Evolutionary conservation across 2,329 filamentous ascomycete genomes (phyloP).

Genomic region (Arthrinium puccinioides): DNA sequence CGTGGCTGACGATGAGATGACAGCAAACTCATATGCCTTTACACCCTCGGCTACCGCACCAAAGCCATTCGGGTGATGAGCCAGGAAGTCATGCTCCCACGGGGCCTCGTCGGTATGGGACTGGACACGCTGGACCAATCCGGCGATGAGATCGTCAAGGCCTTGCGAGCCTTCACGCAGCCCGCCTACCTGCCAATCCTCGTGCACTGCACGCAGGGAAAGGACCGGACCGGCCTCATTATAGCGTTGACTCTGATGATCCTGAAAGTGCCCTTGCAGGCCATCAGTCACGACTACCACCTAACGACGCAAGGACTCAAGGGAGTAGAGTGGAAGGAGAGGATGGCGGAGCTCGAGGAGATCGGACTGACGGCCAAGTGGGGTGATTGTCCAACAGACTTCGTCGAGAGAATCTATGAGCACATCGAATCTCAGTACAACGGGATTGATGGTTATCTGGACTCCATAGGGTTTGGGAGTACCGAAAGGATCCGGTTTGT

Average conservation of each 20-base stretch:
- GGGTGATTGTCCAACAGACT: conserved; percentile 55
- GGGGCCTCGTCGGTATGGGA: conserved; percentile 65
- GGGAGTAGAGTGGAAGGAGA: conserved; percentile 44
- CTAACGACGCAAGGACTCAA: conserved; percentile 54
- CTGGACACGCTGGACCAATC: conserved; percentile 64
- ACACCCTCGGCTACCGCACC: conserved; percentile 53
- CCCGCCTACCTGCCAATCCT: conserved; percentile 53
- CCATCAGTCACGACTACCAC: conserved; percentile 66
- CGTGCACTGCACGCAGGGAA: conserved; percentile 83
- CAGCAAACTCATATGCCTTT: conserved; percentile 52
- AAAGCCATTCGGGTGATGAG: conserved; percentile 65
- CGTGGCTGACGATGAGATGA: conserved; percentile 31
- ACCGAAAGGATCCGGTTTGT: conserved; percentile 32
- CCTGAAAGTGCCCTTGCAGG: conserved; percentile 46
- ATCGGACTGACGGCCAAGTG: conserved; percentile 72
- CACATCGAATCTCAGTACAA: conserved; percentile 59
- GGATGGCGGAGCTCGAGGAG: conserved; percentile 59
- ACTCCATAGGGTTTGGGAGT: conserved; percentile 49
- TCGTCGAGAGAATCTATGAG: conserved; percentile 50
- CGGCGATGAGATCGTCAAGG: conserved; percentile 49
- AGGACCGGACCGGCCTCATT: conserved; percentile 73
- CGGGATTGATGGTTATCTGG: conserved; percentile 59
- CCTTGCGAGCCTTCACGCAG: conserved; percentile 41
- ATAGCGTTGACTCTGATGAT: conserved; percentile 62
- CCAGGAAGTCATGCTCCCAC: conserved; percentile 61